Percentiles rank a stretch among this genome's conserved stretches.
These are phyloP conservation scores for Neurospora sp. DNA, from an alignment of 495 filamentous ascomycete genomes.

Conservation along the genomic window DNA sequence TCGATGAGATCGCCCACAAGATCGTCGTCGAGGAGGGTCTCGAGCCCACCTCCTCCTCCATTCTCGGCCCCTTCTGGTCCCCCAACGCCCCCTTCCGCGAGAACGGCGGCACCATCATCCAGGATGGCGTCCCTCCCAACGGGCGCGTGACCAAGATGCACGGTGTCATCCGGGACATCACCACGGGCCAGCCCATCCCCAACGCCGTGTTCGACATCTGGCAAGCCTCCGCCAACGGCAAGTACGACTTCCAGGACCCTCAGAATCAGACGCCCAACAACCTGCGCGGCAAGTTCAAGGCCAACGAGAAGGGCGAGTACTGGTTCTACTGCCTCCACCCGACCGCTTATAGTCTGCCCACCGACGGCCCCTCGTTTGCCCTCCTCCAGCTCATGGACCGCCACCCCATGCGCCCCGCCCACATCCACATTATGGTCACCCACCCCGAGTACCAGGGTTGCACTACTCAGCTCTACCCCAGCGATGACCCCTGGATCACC, in stretches of 20 bases:
- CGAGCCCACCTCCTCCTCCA: conserved; percentile 70
- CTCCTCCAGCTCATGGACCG: conserved; percentile 65
- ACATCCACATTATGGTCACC: conserved; percentile 73
- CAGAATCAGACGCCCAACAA: conserved; percentile 68
- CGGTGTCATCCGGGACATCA: conserved; percentile 61
- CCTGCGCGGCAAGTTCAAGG: conserved; percentile 72
- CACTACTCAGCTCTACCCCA: conserved; percentile 71
- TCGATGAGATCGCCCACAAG: conserved; percentile 80
- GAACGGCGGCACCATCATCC: conserved; percentile 61
- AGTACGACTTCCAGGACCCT: conserved; percentile 86
- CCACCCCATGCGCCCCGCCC: conserved; percentile 74
- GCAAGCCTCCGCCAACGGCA: conserved; percentile 75
- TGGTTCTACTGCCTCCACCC: conserved; percentile 76
- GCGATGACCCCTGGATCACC: conserved; percentile 54
- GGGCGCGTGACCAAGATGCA: conserved; percentile 65
- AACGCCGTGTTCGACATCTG: conserved; percentile 74
- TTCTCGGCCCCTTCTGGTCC: conserved; percentile 82
- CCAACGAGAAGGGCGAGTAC: conserved; percentile 67
- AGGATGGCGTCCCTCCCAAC: conserved; percentile 48
- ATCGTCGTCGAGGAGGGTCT: conserved; percentile 57
- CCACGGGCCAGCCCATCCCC: conserved; percentile 59
- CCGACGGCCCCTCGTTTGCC: conserved; percentile 60
- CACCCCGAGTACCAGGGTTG: conserved; percentile 50
- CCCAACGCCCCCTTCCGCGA: conserved; percentile 71
- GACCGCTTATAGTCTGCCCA: conserved; percentile 69